Conservation (phyloP, 2,329 filamentous ascomycete species). For the Aspergillus ruber region DNA sequence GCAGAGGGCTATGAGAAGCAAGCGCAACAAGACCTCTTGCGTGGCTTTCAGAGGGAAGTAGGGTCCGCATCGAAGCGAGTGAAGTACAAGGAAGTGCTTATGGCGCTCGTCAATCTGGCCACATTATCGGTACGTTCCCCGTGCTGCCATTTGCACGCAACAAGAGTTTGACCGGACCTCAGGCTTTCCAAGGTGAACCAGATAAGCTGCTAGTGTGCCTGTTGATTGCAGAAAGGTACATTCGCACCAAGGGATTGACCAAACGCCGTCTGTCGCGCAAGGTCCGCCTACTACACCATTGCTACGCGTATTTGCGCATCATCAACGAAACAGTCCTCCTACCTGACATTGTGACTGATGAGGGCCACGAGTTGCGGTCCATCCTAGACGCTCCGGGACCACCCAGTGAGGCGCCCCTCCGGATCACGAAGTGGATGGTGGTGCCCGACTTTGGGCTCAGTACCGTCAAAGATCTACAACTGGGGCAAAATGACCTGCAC, state of each 20-base stretch:
- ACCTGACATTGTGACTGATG: conserved; percentile 17
- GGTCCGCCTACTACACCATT: conserved; percentile 41
- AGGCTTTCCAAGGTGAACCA: conserved; percentile 24
- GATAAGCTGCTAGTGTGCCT: conserved; percentile 34
- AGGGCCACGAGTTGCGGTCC: conserved; percentile 3
- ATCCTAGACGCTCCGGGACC: neutral
- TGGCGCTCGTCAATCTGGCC: conserved; percentile 40
- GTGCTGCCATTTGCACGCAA: neutral
- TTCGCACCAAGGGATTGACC: conserved; percentile 33
- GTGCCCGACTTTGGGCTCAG: neutral
- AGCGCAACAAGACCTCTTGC: conserved; percentile 26
- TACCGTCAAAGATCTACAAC: conserved; percentile 29
- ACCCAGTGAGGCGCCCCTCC: neutral
- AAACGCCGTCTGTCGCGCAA: conserved; percentile 37
- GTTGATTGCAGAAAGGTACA: conserved; percentile 41
- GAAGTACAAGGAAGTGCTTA: conserved; percentile 42
- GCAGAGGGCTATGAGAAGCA: conserved; percentile 21
- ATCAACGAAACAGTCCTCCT: conserved; percentile 35
- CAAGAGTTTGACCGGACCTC: neutral
- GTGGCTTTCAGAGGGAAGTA: conserved; percentile 28
- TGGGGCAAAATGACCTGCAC: conserved; percentile 42
- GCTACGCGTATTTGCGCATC: conserved; percentile 43
- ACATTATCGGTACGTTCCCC: conserved; percentile 24
- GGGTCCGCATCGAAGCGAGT: conserved; percentile 29
- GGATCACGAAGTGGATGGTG: neutral